Evolutionary conservation across 2,329 filamentous ascomycete genomes (phyloP), one percentile per base, ranked within the genome.

Genomic region (Xylaria sp.): DNA sequence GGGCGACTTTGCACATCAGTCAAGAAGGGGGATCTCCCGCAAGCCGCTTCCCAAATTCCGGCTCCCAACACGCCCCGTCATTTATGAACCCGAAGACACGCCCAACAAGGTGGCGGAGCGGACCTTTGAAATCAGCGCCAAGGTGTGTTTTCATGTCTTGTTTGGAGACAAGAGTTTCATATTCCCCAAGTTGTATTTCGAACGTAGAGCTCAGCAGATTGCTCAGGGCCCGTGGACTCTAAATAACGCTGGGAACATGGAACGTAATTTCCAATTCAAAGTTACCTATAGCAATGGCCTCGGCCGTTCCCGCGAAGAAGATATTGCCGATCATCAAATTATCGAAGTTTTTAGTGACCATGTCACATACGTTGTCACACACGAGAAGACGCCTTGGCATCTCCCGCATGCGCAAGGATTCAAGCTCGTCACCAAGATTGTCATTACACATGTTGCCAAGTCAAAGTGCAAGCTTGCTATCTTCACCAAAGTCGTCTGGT

Each of bases 91-190:
- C 1, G 87, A 91, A 68, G 92, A 90, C 60, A 94, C 97, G 87
- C 88, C 90, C 59, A 85, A 87, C 70, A 86, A 91, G 71, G 90
- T 90, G 7, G 88, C 92, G 0, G 92, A 97, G 77, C 89, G 92
- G 68, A 87, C 93, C 71, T 97, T 97, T 77, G 92, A 96, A 71
- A 90, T 98, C 67, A 96, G 93, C 69, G 91, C 96, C 53, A 98
- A 99, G 79, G 93, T 93, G 0, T 89, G 97, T 65, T 99, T 98
- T 78, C 95, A 98, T 76, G 92, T 98, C 17, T 86, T 99, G 58
- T 99, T 98, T 79, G 96, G 96, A 42, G 96, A 99, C 79, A 97
- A 95, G 81, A 97, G 93, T 77, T 93, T 94, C 38, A 90, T 98
- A 44, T 99, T 97, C 80, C 93, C 96, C 73, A 89, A 95, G 74